Base-by-base conservation (phyloP, 2,329 filamentous ascomycete genomes). In the Penicillium brasilianum region DNA sequence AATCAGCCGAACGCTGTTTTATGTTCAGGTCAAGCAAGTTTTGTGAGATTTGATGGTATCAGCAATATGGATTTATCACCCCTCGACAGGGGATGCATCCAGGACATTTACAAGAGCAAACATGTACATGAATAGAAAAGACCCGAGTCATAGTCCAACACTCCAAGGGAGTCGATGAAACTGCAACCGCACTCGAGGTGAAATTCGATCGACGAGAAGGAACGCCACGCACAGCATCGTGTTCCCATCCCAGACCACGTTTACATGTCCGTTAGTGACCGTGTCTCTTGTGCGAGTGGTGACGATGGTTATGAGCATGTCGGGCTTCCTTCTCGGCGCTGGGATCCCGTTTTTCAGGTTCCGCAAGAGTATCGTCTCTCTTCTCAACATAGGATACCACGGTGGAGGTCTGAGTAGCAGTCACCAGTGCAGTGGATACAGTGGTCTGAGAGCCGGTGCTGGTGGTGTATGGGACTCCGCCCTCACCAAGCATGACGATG, bases 391-490 rank as follows among this genome's bases (percentile, higher is more conserved):
- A 66, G 14, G 67, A 65, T 16, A 73, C 65, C 14, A 70, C 66
- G 1, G 72, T 73, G 1, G 68, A 69, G 20, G 68, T 65, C 37
- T 64, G 55, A n/a, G 62, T 69, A 14, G 66, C 44, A 14, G 71
- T 74, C 0, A 66, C 66, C 1, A 54, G 65, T 3, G 64, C 34
- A 8, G 71, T 69, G 0, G 74, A 74, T 2, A 75, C 41, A 3
- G 72, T 70, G 37, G 64, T 64, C 3, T 62, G 8, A 7, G 43
- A 49, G 10, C 69, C 72, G 14, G 70, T 70, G 48, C 57, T 65
- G 6, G 74, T 77, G 50, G 65, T 57, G 43, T 71, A 59, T 0
- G 68, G 67, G 2, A 62, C 58, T 28, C 72, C 72, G 8, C 71
- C 56, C 6, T 57, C 65, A 41, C 74, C 71, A 20, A 74, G 60